These are phyloP conservation scores for Linanthus parryae DNA, from an alignment of 148 eudicot genomes.

Conservation along the genomic window DNA sequence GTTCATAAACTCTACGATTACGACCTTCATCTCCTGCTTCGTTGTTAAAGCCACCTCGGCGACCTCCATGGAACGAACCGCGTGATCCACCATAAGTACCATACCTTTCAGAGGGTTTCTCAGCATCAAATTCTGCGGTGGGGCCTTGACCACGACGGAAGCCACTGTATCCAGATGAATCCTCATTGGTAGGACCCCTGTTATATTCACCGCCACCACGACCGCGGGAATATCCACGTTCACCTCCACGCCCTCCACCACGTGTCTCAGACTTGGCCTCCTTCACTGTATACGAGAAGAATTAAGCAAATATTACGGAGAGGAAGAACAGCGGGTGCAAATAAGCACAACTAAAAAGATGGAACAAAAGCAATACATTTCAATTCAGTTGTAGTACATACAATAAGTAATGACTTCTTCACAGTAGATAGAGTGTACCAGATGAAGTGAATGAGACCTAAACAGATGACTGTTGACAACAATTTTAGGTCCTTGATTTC, in stretches of 20 bases:
- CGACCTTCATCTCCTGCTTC: conserved; percentile 65
- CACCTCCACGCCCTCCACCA: conserved; percentile 30
- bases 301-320: background rate
- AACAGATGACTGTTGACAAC: too few species aligned
- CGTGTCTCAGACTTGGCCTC: conserved; percentile 61
- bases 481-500: too few species aligned
- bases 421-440: too few species aligned
- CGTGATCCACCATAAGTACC: conserved; percentile 60
- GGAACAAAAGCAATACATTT: background rate
- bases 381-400: too few species aligned
- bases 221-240: conserved; percentile 20
- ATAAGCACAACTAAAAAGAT: background rate
- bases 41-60: conserved; percentile 60
- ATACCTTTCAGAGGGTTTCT: conserved; percentile 46
- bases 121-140: conserved; percentile 35
- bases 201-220: conserved; percentile 49
- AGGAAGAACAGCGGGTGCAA: background rate
- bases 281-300: conserved; percentile 36
- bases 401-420: too few species aligned
- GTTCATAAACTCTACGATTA: conserved; percentile 52
- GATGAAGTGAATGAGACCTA: too few species aligned
- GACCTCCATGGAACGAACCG: conserved; percentile 54
- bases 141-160: conserved; percentile 42
- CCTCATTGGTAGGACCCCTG: conserved; percentile 46
- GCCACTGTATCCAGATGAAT: conserved; percentile 32